Base-by-base conservation (phyloP, 1,139 yeast species). In the Maudiozyma humilis region DNA sequence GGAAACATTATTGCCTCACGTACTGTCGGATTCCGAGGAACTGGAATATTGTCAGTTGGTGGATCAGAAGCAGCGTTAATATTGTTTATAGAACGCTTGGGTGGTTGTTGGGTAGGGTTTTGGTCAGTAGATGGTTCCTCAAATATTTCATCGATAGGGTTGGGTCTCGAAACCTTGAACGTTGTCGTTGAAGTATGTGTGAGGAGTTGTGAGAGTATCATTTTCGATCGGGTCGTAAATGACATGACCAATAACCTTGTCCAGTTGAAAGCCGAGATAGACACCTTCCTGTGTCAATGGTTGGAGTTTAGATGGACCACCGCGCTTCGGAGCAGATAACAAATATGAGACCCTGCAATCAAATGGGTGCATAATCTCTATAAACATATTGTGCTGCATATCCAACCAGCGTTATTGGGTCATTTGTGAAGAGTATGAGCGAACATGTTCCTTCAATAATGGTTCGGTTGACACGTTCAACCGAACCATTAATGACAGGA, bases 271-370 rank as follows among this genome's bases (percentile, higher is more conserved):
- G 10, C 27, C 27, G 6, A 23, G 27, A 23, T 23, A 23, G 27
- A 23, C 27, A 23, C 27, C 27, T 6, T 23, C 27, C 6, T 10
- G 27, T 23, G 27, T 23, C 8, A 23, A 6, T 23, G 27, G 27
- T 6, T 10, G 8, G 10, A 23, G 8, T 10, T 71, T 78, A 17
- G 59, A 61, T 10, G 63, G 66, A 3, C 67, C 72, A n/a, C 70
- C 68, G 10, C 69, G 75, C 37, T 76, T 70, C 56, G 63, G 79
- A 37, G 87, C 88, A 27, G 71, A 62, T 53, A 61, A 66, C 41
- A 68, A 66, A 46, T 64, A 59, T 51, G 81, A 77, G 48, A 93
- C 95, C 1, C 63, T 83, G 43, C 78, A 75, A 51, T 74, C 76
- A 55, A 65, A 70, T 4, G 69, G 72, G 10, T 23, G 27, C 27